A percentile compares a stretch with the other conserved stretches of the same genome.
These are phyloP conservation scores for Chenopodium album DNA, from an alignment of 148 eudicot genomes.

Conservation along the genomic window DNA sequence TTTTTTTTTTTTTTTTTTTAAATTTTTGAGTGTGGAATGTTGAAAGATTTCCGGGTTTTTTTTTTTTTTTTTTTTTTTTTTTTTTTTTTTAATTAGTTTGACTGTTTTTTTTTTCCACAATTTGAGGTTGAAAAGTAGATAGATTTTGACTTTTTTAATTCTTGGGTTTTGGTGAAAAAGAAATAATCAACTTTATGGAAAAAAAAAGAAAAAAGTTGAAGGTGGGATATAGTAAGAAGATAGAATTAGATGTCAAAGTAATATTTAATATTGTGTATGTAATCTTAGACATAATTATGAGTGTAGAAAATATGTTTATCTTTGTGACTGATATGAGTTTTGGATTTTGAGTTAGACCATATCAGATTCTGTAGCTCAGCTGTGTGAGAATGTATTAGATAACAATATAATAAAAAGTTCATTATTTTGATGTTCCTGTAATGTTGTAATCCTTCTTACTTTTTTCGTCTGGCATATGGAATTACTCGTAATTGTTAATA, in stretches of 20 bases:
- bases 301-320: conserved; percentile 16
- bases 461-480: not conserved
- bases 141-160: conserved; percentile 10
- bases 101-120: not conserved
- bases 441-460: not conserved
- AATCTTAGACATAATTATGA: conserved; percentile 15
- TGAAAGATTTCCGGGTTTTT: conserved; percentile 13
- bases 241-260: conserved; percentile 13
- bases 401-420: not conserved
- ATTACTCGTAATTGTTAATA: not conserved
- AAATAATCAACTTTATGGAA: conserved; percentile 12
- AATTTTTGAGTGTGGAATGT: conserved; percentile 6
- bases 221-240: conserved; percentile 1
- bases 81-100: not conserved
- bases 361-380: conserved; percentile 18
- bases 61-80: not conserved
- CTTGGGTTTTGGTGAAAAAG: conserved; percentile 14
- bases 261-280: not conserved
- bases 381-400: conserved; percentile 1
- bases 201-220: conserved; percentile 3
- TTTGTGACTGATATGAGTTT: conserved; percentile 22
- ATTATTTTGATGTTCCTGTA: not conserved
- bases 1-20: conserved; percentile 1
- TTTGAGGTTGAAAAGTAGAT: conserved; percentile 18
- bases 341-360: conserved; percentile 6